These are phyloP conservation scores for Beauveria medogensis DNA, from an alignment of 2,329 filamentous ascomycete species.

Conservation along the genomic window DNA sequence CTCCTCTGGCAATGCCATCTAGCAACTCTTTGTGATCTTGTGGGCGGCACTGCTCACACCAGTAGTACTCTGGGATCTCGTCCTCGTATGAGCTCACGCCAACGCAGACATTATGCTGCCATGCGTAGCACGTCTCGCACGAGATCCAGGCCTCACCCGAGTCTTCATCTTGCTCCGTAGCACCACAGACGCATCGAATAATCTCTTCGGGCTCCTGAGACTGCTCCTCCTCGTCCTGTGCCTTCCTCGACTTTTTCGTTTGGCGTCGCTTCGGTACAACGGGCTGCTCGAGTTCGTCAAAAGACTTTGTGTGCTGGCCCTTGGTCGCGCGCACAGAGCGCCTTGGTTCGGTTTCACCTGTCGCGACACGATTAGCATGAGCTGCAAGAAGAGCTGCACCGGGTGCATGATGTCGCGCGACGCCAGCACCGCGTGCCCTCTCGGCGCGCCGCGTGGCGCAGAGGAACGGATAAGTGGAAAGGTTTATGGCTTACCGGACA, in stretches of 20 bases:
- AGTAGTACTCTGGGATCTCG: constrained; percentile 76
- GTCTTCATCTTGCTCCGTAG: constrained; percentile 76
- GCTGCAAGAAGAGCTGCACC: constrained; percentile 15
- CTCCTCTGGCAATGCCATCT: constrained; percentile 67
- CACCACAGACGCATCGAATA: constrained; percentile 89
- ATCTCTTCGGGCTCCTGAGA: constrained; percentile 49
- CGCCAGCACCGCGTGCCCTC: not conserved
- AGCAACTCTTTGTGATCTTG: constrained; percentile 76
- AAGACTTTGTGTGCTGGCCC: constrained; percentile 84
- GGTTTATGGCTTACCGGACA: constrained; percentile 12
- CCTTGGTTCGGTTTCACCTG: constrained; percentile 64
- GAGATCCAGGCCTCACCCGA: constrained; percentile 89
- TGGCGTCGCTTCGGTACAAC: constrained; percentile 47
- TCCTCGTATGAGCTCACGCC: constrained; percentile 72
- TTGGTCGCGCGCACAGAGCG: constrained; percentile 95
- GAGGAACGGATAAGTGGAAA: not conserved
- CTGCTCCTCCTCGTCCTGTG: constrained; percentile 44
- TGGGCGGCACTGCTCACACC: constrained; percentile 83
- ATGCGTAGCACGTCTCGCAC: constrained; percentile 84
- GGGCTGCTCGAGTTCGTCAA: constrained; percentile 62
- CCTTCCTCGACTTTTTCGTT: constrained; percentile 46
- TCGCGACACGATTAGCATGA: constrained; percentile 6
- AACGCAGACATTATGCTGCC: constrained; percentile 98
- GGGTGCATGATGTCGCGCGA: constrained; percentile 11
- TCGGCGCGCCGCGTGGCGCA: not conserved